Base-by-base conservation (phyloP, 2,329 filamentous ascomycete species). In the Trichophyton rubrum region DNA sequence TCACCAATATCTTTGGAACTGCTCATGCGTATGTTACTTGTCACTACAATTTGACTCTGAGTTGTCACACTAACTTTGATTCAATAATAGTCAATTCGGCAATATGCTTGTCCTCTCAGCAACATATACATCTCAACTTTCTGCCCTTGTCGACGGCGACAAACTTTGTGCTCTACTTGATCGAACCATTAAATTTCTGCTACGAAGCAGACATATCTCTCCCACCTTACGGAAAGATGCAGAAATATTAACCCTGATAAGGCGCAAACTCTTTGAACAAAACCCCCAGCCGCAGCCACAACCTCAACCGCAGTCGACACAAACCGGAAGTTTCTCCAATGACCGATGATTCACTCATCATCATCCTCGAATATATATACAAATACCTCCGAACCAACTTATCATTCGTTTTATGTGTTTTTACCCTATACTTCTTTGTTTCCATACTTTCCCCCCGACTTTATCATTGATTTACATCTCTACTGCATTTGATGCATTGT, bases 1-100 rank as follows among this genome's bases (percentile, higher is more conserved):
- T 97, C 60, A 97, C 92, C n/a, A 97, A 96, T 68, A 86, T 96
- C 24, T 95, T 96, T 74, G 91, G 92, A 59, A 97, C 92, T 17
- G 88, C 90, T 64, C 92, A 96, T 79, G 91, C 92, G 89, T 95
- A 88, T 83, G 89, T 84, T 40, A 2, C 45, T 27, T 38, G 11
- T 38, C 33, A 62, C 11, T 6, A 24, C 35, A 13, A 55, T 60
- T 17, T 11, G 20, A 56, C 59, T 35, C 47, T 38, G 20, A 24
- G 8, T 27, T 33, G 17, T 58, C 38, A 74, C 62, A 47, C 59
- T 41, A 60, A 60, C 60, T 22, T 13, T 20, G 24, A 24, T 53
- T 9, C 3, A 13, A 4, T 13, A 38, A 3, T 64, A 95, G 91
- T 4, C 93, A 99, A 89, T 99, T 95, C 78, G 92, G 93, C 62